Conservation (phyloP, 768 basidiomycete genomes). For the Phylloporus scabripes region DNA sequence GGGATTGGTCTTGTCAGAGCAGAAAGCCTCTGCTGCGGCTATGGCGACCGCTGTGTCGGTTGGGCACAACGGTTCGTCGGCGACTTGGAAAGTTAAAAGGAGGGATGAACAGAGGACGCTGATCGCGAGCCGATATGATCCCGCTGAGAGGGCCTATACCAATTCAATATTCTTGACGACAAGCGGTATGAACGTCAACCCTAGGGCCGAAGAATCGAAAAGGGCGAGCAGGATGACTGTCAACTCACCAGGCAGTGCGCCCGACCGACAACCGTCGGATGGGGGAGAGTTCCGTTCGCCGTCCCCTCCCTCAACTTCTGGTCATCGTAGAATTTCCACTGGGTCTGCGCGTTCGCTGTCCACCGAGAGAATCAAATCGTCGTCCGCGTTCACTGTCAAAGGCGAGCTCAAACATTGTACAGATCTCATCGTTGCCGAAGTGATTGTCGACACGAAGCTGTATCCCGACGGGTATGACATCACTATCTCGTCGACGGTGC, state of each 20-base stretch:
- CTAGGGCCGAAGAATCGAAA: conserved; percentile 32
- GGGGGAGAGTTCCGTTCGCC: conserved; percentile 19
- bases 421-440: conserved; percentile 72
- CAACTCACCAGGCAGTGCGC: conserved; percentile 18
- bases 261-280: conserved; percentile 12
- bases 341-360: conserved; percentile 31
- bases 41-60: conserved; percentile 33
- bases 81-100: conserved; percentile 52
- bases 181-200: conserved; percentile 1
- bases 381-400: conserved; percentile 57
- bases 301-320: conserved; percentile 25
- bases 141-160: conserved; percentile 47
- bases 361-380: conserved; percentile 27
- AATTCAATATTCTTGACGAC: conserved; percentile 44
- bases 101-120: conserved; percentile 56
- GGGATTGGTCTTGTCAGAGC: conserved; percentile 53
- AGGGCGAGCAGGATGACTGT: conserved; percentile 36
- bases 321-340: conserved; percentile 17
- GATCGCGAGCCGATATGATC: conserved; percentile 49
- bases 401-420: conserved; percentile 56
- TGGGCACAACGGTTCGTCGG: conserved; percentile 26
- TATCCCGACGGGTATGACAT: conserved; percentile 74
- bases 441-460: conserved; percentile 76
- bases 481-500: conserved; percentile 38
- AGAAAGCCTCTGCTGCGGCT: conserved; percentile 28